phyloP scores from a whole-genome alignment of 495 filamentous ascomycete species.

The Bacidia gigantensis region DNA sequence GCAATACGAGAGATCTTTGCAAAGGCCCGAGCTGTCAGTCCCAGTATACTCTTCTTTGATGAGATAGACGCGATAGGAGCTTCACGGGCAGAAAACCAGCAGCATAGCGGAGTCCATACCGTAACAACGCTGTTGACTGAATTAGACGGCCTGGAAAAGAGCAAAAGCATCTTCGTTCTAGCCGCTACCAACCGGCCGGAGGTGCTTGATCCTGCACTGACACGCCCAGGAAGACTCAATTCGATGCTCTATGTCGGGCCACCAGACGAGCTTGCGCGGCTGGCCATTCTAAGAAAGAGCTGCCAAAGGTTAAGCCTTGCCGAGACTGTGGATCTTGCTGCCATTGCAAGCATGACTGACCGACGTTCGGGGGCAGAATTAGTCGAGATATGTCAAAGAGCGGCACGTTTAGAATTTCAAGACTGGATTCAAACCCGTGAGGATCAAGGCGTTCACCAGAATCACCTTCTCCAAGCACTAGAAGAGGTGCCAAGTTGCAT shows the following conservation, averaged over 20 bases:
- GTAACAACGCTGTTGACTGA: conserved; percentile 87
- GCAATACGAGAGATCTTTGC: conserved; percentile 77
- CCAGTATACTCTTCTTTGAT: conserved; percentile 96
- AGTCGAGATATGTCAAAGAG: conserved; percentile 61
- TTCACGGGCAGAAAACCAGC: conserved; percentile 39
- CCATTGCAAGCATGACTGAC: conserved; percentile 55
- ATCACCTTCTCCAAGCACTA: conserved; percentile 52
- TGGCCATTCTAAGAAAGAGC: conserved; percentile 61
- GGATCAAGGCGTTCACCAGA: conserved; percentile 39
- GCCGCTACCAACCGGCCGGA: conserved; percentile 92
- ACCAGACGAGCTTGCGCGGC: conserved; percentile 60
- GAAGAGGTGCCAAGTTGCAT: conserved; percentile 51
- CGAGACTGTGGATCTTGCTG: conserved; percentile 49
- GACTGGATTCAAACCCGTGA: conserved; percentile 34
- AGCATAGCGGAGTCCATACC: conserved; percentile 55
- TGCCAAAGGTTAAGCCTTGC: conserved; percentile 44
- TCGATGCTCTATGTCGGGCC: conserved; percentile 81
- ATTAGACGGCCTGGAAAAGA: conserved; percentile 85
- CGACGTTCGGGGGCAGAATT: conserved; percentile 87
- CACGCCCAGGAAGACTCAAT: conserved; percentile 80
- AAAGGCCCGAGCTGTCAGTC: conserved; percentile 71
- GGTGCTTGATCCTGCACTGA: conserved; percentile 67
- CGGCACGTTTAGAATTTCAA: conserved; percentile 44
- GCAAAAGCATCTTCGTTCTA: conserved; percentile 77
- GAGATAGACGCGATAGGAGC: conserved; percentile 93